Evolutionary conservation across 2,329 filamentous ascomycete genomes (phyloP).

Genomic region (Dactylellina cionopaga): DNA sequence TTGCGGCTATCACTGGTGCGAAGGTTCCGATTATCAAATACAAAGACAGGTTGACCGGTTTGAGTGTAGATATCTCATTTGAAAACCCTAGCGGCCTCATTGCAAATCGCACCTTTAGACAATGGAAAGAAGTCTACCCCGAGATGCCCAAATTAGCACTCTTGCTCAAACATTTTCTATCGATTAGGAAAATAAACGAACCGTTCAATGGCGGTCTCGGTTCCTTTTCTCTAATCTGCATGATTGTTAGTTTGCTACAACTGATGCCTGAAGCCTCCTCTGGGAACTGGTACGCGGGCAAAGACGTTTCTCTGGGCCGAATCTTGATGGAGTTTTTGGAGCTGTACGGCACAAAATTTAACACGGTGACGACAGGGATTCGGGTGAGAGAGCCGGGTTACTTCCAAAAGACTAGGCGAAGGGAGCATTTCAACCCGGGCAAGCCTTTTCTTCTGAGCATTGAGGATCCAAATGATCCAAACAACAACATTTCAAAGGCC

Average conservation of each 20-base stretch:
- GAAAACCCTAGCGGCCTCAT: constrained; percentile 85
- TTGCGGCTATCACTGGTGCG: constrained; percentile 31
- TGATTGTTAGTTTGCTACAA: constrained; percentile 89
- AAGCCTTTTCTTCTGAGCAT: constrained; percentile 71
- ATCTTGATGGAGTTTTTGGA: constrained; percentile 88
- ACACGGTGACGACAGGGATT: constrained; percentile 76
- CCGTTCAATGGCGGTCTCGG: constrained; percentile 90
- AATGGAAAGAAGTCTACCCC: constrained; percentile 82
- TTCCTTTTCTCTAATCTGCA: constrained; percentile 91
- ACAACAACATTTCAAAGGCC: constrained; percentile 90
- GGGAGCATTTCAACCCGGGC: constrained; percentile 41
- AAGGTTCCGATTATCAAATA: constrained; percentile 95
- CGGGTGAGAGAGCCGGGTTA: constrained; percentile 76
- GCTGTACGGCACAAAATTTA: constrained; percentile 85
- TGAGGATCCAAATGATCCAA: constrained; percentile 84
- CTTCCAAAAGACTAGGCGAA: constrained; percentile 74
- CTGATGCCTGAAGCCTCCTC: constrained; percentile 77
- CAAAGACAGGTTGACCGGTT: constrained; percentile 77
- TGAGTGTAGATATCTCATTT: constrained; percentile 93
- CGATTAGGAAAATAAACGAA: constrained; percentile 90
- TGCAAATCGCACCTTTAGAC: constrained; percentile 80
- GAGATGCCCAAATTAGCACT: constrained; percentile 87
- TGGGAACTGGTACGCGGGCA: constrained; percentile 68
- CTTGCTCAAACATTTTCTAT: constrained; percentile 88
- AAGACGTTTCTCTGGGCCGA: constrained; percentile 74